Conservation (phyloP, 192 early-diverging fungal species). For the Podila horticola region DNA sequence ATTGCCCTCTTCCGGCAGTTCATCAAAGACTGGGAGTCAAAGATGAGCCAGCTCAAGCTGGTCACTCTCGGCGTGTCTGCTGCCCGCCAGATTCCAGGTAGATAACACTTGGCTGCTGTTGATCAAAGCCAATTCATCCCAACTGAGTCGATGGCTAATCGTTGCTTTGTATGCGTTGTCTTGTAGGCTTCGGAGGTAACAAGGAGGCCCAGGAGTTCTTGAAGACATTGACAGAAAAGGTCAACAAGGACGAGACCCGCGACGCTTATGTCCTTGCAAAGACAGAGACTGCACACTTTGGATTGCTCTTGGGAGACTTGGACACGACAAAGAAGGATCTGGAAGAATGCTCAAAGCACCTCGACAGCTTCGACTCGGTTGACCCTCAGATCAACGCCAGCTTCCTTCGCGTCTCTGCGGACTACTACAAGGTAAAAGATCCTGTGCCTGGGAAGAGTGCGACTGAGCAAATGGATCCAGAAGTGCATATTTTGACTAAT, state of each 20-base stretch:
- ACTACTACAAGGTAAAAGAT: conserved; percentile 90
- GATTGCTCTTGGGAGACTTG: conserved; percentile 80
- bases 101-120: background rate
- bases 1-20: conserved; percentile 91
- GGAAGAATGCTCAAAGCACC: conserved; percentile 87
- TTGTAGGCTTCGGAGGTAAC: conserved; percentile 57
- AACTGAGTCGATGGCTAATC: background rate
- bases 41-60: conserved; percentile 95
- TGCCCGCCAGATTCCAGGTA: conserved; percentile 79
- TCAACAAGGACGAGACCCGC: conserved; percentile 72
- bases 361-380: conserved; percentile 77
- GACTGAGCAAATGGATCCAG: background rate
- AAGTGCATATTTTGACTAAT: background rate
- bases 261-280: conserved; percentile 89
- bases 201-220: conserved; percentile 83
- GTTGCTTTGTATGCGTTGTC: background rate
- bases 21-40: conserved; percentile 91
- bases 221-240: conserved; percentile 71
- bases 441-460: background rate
- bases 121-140: background rate
- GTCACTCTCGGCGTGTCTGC: conserved; percentile 86
- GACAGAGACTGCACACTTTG: conserved; percentile 89
- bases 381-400: conserved; percentile 92
- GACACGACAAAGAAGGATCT: conserved; percentile 87
- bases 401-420: conserved; percentile 95